Base-by-base conservation (phyloP, 179 eudicot species). In the Silene noctiflora region DNA sequence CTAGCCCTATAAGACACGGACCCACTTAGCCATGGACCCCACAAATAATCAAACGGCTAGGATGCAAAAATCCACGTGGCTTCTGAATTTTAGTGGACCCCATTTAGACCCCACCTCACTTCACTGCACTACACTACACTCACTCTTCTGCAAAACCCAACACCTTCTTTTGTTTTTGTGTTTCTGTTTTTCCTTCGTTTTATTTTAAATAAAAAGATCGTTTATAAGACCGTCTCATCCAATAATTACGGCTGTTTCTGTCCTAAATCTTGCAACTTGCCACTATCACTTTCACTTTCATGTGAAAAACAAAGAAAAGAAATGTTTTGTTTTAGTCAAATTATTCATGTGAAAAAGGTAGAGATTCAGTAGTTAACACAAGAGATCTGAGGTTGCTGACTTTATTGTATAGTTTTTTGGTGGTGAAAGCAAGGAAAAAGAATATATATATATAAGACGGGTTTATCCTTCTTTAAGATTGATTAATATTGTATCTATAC, bases 301-400 rank as follows among this genome's bases (percentile, higher is more conserved):
- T 84, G 83, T 82, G 81, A 81, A 44, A 8, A 17, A 21, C 80
- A 76, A 73, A 70, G 69, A 67, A 14, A 55, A n/a, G 20, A 55
- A 55, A 55, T 55, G 20, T 55, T 14, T 14, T 55, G 59, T 53
- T 53, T 13, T 53, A 81, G 83, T 82, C 86, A 84, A 83, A 53
- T 73, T 70, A 20, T 80, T 83, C 91, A 87, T 89, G 91, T 86
- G 87, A 85, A 72, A 53, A 55, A 81, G 81, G 77, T 81, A 75
- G 84, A 19, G 58, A 71, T 64, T 44, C 51, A 44, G 51, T 62
- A 73, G 71, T 63, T 63, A 10, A 65, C 69, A 65, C 16, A 27
- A 29, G 75, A 79, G 89, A 87, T 86, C 91, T 84, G 78, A 77
- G 25, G 58, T 59, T 2, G 63, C 20, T 1, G 19, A 6, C 35